phyloP scores from a whole-genome alignment of 2,329 filamentous ascomycete genomes.

The Penicillium sp. region DNA sequence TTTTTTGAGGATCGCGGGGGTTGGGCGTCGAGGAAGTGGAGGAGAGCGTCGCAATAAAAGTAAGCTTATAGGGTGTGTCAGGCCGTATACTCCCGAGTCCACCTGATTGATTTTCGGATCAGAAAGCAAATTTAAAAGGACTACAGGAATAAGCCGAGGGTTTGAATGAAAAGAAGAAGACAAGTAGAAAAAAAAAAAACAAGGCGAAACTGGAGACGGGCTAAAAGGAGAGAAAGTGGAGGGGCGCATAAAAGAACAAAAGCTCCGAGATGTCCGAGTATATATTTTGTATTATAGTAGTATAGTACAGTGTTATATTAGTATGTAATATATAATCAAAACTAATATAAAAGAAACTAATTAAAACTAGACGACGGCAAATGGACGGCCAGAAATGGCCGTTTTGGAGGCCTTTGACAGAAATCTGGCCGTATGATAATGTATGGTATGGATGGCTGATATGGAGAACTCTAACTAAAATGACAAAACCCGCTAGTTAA shows the following conservation, averaged over 20 bases:
- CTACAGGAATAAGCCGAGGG: not conserved
- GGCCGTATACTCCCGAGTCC: constrained; percentile 10
- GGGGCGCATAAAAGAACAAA: constrained; percentile 7
- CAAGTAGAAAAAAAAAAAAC: not conserved
- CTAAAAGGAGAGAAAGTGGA: constrained; percentile 11
- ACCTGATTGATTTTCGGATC: not conserved
- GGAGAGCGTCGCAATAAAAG: constrained; percentile 21
- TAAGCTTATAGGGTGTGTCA: constrained; percentile 12
- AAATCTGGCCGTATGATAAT: too few relatives aligned
- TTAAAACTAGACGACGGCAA: too few relatives aligned
- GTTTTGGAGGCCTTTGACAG: too few relatives aligned
- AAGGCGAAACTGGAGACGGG: not conserved
- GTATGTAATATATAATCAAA: not conserved
- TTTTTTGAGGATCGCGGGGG: constrained; percentile 34
- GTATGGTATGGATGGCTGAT: too few relatives aligned
- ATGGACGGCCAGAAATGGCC: too few relatives aligned
- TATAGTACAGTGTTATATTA: not conserved
- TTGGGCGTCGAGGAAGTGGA: constrained; percentile 21
- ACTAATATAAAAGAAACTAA: not conserved
- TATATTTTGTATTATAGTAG: not conserved
- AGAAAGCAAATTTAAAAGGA: not conserved
- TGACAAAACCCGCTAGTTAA: too few relatives aligned
- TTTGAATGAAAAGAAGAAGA: constrained; percentile 1
- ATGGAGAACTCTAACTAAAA: too few relatives aligned
- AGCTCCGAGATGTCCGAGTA: constrained; percentile 6